Percentiles rank a stretch among this genome's conserved stretches.
phyloP scores from a whole-genome alignment of 139 green algal species.

The Limnomonas spitsbergensis region DNA sequence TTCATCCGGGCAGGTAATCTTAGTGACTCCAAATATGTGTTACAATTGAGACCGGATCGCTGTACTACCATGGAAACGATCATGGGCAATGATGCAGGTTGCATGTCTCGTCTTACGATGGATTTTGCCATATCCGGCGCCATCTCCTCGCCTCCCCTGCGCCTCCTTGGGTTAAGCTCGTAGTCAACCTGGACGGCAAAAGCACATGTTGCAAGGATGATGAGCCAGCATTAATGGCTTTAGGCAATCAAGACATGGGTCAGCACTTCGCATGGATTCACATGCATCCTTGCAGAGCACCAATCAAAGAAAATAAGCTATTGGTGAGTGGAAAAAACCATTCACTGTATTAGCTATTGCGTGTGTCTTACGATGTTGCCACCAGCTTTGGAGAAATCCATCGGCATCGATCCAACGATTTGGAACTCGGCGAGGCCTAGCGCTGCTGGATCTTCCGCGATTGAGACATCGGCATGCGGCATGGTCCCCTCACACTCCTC shows the following conservation, averaged over 20 bases:
- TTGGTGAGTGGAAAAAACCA: no score
- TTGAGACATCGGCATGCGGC: background rate
- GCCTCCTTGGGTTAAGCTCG: conserved; percentile 59
- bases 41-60: no score
- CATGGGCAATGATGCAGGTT: no score
- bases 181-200: conserved; percentile 67
- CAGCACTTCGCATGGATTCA: no score
- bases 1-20: no score
- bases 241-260: no score
- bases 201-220: background rate
- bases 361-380: conserved; percentile 22
- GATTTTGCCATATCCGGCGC: conserved; percentile 20
- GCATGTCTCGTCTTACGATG: no score
- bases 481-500: conserved; percentile 23
- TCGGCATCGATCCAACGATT: conserved; percentile 47
- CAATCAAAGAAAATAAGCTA: no score
- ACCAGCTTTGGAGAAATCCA: conserved; percentile 37
- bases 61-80: no score
- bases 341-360: no score
- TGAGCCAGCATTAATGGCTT: background rate
- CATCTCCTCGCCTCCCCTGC: background rate
- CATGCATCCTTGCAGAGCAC: no score
- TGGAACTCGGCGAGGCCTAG: background rate
- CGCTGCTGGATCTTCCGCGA: background rate
- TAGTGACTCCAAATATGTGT: no score